phyloP scores from a whole-genome alignment of 768 basidiomycete genomes.

The Dendrothele bispora region DNA sequence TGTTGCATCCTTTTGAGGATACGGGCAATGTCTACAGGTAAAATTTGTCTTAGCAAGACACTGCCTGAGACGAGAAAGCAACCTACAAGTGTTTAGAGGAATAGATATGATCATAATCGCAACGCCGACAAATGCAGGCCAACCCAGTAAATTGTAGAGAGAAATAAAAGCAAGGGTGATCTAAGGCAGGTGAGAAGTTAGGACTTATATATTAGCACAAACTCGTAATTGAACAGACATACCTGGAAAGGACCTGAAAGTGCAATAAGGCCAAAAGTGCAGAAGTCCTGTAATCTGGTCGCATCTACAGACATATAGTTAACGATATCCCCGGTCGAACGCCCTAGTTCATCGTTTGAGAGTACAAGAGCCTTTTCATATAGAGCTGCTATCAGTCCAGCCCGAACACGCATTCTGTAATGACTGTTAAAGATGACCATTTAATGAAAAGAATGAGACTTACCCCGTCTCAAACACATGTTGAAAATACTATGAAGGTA shows the following conservation, averaged over 20 bases:
- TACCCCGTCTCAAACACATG: constrained; percentile 72
- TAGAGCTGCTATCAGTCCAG: constrained; percentile 82
- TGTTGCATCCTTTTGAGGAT: constrained; percentile 76
- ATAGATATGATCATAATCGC: constrained; percentile 84
- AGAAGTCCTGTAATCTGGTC: constrained; percentile 75
- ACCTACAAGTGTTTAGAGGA: constrained; percentile 64
- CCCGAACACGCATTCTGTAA: constrained; percentile 83
- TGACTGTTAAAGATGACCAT: not conserved
- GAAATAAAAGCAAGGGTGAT: constrained; percentile 84
- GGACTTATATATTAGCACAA: not conserved
- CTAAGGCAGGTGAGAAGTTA: constrained; percentile 32
- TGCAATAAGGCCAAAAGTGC: constrained; percentile 80
- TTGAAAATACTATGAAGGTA: constrained; percentile 74
- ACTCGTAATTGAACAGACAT: not conserved
- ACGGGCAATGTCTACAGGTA: constrained; percentile 55
- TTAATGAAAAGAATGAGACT: constrained; percentile 1
- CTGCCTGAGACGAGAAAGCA: not conserved
- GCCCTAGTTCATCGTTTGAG: constrained; percentile 79
- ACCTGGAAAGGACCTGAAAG: constrained; percentile 66
- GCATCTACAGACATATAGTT: constrained; percentile 93
- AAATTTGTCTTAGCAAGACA: not conserved
- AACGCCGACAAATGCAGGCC: constrained; percentile 89
- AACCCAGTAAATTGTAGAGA: constrained; percentile 86
- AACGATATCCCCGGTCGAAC: constrained; percentile 89
- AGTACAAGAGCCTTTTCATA: constrained; percentile 86